A percentile compares a stretch with the other conserved stretches of the same genome.
Conservation (phyloP, 2,329 filamentous ascomycete species). For the Colletotrichum salicis region DNA sequence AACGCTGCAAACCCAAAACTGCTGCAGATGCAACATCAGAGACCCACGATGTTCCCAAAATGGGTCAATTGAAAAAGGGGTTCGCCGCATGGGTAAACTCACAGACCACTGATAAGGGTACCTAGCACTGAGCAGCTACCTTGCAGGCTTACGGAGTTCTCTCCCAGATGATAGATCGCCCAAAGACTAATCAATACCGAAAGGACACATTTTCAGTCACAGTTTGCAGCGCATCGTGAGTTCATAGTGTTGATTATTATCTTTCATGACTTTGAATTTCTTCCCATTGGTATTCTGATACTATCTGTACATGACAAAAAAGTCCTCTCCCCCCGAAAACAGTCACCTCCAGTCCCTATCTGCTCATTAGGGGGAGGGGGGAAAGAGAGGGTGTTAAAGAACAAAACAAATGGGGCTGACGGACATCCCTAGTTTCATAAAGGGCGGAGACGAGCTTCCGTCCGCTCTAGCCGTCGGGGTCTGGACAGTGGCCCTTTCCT, state of each 20-base stretch:
- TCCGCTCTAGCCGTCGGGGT: conserved; percentile 1
- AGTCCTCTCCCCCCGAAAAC: not conserved
- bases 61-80: conserved; percentile 1
- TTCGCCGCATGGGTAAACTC: not conserved
- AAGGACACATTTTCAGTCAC: not conserved
- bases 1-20: not conserved
- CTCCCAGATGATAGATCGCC: not conserved
- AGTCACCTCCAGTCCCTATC: conserved; percentile 1
- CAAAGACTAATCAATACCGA: not conserved
- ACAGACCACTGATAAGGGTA: not conserved
- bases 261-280: not conserved
- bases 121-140: too few species aligned
- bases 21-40: not conserved
- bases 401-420: not conserved
- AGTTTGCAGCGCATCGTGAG: not conserved
- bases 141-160: too few species aligned
- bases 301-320: conserved; percentile 11
- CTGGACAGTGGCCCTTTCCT: not conserved
- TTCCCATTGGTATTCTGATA: conserved; percentile 23
- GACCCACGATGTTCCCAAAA: conserved; percentile 7
- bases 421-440: conserved; percentile 18
- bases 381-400: not conserved
- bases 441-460: conserved; percentile 5
- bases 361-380: not conserved
- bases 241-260: not conserved